Percentiles rank a stretch among this genome's conserved stretches.
Evolutionary conservation across 108 stramenopile genomes (phyloP).

Genomic region (Asterionellopsis glacialis): DNA sequence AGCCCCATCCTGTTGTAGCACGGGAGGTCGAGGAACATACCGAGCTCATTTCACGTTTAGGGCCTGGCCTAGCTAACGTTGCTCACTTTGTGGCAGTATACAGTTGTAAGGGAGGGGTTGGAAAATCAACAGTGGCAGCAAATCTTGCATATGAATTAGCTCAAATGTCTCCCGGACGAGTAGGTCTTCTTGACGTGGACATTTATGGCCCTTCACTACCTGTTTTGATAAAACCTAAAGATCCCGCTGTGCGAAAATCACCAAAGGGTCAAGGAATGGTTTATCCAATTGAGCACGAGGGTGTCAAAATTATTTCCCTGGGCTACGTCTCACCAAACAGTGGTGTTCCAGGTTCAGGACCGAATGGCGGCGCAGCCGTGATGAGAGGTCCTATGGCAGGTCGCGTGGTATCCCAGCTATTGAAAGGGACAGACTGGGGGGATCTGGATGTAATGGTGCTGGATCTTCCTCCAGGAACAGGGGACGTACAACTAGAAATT

Average conservation of each 20-base stretch:
- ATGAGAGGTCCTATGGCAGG: conserved; percentile 90
- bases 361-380: conserved; percentile 62
- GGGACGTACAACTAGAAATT: conserved; percentile 96
- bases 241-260: conserved; percentile 64
- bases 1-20: conserved; percentile 28
- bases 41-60: conserved; percentile 29
- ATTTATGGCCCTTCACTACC: conserved; percentile 95
- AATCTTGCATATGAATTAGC: conserved; percentile 97
- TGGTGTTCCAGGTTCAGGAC: conserved; percentile 86
- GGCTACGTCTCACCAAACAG: conserved; percentile 82
- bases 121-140: conserved; percentile 95
- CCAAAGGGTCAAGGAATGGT: conserved; percentile 69
- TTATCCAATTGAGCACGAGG: conserved; percentile 77
- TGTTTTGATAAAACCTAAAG: conserved; percentile 72
- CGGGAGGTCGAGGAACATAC: conserved; percentile 26
- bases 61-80: conserved; percentile 64
- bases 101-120: conserved; percentile 96
- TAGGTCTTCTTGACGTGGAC: conserved; percentile 97
- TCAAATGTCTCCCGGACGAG: conserved; percentile 57
- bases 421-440: conserved; percentile 98
- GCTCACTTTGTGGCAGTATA: conserved; percentile 82
- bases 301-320: conserved; percentile 82
- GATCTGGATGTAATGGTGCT: conserved; percentile 94
- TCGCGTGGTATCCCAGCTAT: conserved; percentile 88
- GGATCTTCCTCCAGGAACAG: conserved; percentile 98